These are phyloP conservation scores for Mentha longifolia DNA, from an alignment of 257 asterid species.

Conservation along the genomic window DNA sequence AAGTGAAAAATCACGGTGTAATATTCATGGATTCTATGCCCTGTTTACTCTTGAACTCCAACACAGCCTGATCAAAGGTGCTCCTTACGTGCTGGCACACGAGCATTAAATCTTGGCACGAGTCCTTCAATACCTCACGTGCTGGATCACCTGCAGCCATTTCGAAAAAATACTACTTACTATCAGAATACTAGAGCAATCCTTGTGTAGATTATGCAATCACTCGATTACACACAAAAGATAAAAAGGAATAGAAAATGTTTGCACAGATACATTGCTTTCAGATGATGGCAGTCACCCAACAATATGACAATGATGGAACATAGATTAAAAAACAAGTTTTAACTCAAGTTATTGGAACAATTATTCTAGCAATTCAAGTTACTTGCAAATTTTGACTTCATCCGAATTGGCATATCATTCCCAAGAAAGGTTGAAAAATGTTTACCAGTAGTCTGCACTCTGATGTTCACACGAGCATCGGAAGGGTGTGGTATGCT, in stretches of 20 bases:
- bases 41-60: slow-evolving; percentile 55
- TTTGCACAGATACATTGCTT: neutral
- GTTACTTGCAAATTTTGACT: neutral
- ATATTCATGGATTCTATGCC: slow-evolving; percentile 43
- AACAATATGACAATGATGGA: too few species aligned
- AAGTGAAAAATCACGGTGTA: slow-evolving; percentile 25
- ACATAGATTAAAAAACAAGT: too few species aligned
- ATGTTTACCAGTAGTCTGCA: slow-evolving; percentile 85
- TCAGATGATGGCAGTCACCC: neutral
- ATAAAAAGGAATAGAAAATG: too few species aligned
- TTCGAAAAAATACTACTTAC: neutral
- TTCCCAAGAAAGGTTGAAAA: neutral
- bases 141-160: slow-evolving; percentile 74
- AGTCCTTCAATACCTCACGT: slow-evolving; percentile 78
- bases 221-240: neutral
- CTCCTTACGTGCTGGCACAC: slow-evolving; percentile 68
- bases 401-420: neutral
- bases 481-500: slow-evolving; percentile 98
- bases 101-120: slow-evolving; percentile 81
- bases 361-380: neutral
- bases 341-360: neutral
- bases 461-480: slow-evolving; percentile 86
- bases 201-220: neutral
- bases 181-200: neutral
- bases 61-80: slow-evolving; percentile 70